phyloP scores from a whole-genome alignment of 2,329 filamentous ascomycete species.

The Aspergillus candidus region DNA sequence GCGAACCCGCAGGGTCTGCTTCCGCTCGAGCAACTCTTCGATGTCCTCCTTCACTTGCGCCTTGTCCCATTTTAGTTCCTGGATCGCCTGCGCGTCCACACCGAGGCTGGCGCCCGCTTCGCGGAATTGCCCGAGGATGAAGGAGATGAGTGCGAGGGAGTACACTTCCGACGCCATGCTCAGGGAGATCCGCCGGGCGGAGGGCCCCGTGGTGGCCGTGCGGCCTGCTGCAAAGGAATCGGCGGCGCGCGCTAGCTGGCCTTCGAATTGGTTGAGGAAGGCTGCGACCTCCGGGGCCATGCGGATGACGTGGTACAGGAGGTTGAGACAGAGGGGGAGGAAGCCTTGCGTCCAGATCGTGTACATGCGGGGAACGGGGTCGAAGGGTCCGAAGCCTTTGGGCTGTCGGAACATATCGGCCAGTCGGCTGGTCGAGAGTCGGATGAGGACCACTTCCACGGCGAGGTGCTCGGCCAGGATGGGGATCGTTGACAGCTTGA shows the following conservation, averaged over 20 bases:
- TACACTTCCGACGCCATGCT: conserved; percentile 71
- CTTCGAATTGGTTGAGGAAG: conserved; percentile 84
- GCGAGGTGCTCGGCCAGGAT: conserved; percentile 83
- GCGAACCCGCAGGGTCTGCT: conserved; percentile 63
- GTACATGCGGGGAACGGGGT: conserved; percentile 70
- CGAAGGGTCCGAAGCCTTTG: conserved; percentile 70
- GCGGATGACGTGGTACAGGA: conserved; percentile 73
- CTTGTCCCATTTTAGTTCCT: conserved; percentile 68
- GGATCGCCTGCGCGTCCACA: conserved; percentile 57
- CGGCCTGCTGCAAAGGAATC: conserved; percentile 58
- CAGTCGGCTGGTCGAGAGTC: conserved; percentile 72
- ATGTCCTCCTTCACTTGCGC: conserved; percentile 70
- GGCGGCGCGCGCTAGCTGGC: conserved; percentile 66
- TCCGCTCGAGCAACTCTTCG: conserved; percentile 69
- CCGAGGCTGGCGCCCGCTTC: conserved; percentile 58
- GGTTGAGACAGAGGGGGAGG: conserved; percentile 79
- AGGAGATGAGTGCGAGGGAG: conserved; percentile 67
- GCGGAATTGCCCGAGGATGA: conserved; percentile 63
- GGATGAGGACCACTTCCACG: conserved; percentile 73
- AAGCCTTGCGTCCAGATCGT: conserved; percentile 85
- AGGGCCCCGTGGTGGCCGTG: conserved; percentile 41
- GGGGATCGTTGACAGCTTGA: conserved; percentile 77
- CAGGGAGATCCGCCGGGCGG: conserved; percentile 62
- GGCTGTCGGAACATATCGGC: conserved; percentile 65
- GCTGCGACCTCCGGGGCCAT: conserved; percentile 77